Percentiles rank a stretch among this genome's conserved stretches.
Conservation (phyloP, 306 rosid genomes). For the Ziziphus jujuba region DNA sequence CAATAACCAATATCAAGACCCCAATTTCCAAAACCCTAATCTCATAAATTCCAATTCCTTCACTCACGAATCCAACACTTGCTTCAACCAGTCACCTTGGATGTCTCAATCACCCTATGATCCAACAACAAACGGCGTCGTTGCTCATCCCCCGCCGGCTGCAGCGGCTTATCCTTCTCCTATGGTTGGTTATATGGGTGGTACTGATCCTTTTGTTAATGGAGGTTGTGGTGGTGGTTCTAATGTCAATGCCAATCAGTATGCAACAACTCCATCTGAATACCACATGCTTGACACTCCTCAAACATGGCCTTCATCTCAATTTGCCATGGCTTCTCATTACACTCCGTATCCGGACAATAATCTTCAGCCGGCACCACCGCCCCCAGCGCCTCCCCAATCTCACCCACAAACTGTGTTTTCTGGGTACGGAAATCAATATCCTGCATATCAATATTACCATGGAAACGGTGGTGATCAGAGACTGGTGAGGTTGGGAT, state of each 20-base stretch:
- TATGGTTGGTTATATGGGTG: constrained; percentile 49
- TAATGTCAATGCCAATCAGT: no score
- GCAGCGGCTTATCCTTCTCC: constrained; percentile 38
- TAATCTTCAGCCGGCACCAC: constrained; percentile 17
- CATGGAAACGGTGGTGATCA: constrained; percentile 44
- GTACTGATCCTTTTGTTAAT: constrained; percentile 17
- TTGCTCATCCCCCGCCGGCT: constrained; percentile 23
- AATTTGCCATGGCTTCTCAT: constrained; percentile 43
- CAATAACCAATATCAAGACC: constrained; percentile 36
- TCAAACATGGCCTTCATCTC: constrained; percentile 59
- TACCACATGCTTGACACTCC: constrained; percentile 53
- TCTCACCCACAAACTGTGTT: constrained; percentile 28
- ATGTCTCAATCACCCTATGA: constrained; percentile 31
- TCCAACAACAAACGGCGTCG: constrained; percentile 13
- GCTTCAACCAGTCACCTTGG: constrained; percentile 41
- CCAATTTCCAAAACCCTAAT: constrained; percentile 39
- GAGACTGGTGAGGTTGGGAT: constrained; percentile 57
- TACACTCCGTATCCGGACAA: constrained; percentile 51
- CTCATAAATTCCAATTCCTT: constrained; percentile 20
- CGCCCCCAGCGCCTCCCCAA: no score
- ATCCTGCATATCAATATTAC: constrained; percentile 45
- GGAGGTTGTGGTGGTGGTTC: no score
- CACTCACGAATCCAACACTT: constrained; percentile 34
- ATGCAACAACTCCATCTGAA: constrained; percentile 20
- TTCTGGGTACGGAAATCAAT: constrained; percentile 44